These are phyloP conservation scores for Annona cherimola DNA, from an alignment of 164 flowering plant genomes.

Conservation along the genomic window DNA sequence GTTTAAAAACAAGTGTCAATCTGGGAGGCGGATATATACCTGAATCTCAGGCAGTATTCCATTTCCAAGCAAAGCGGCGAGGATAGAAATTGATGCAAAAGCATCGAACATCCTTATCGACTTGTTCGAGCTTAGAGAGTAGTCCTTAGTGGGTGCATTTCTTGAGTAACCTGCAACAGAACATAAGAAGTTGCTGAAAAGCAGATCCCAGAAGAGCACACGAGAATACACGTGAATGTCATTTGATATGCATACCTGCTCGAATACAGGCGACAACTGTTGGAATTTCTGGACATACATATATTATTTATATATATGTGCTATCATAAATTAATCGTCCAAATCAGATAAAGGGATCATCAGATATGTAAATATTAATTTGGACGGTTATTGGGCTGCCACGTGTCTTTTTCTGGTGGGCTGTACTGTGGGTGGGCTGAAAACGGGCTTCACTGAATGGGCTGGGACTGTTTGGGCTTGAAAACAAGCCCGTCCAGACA, in stretches of 20 bases:
- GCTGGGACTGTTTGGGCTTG: no score
- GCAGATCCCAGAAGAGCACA: neutral
- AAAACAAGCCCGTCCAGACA: no score
- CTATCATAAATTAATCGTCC: no score
- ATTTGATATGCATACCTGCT: conserved; percentile 73
- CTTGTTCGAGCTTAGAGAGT: conserved; percentile 51
- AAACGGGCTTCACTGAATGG: no score
- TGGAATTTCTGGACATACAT: no score
- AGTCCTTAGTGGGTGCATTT: conserved; percentile 64
- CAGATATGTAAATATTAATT: no score
- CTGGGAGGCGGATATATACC: conserved; percentile 32
- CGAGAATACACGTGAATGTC: neutral
- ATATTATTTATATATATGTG: no score
- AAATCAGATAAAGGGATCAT: no score
- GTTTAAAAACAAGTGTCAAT: no score
- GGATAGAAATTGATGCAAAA: conserved; percentile 82
- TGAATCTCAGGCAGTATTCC: conserved; percentile 98
- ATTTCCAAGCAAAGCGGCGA: conserved; percentile 86
- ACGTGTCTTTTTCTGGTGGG: no score
- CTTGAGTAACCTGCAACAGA: conserved; percentile 48
- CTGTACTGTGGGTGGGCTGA: no score
- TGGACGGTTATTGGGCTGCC: no score
- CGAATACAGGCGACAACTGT: conserved; percentile 77
- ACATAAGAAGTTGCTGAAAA: neutral
- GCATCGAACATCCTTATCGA: conserved; percentile 59